Conservation (phyloP, 352 stramenopile genomes). For the Thraustochytrium striatum region DNA sequence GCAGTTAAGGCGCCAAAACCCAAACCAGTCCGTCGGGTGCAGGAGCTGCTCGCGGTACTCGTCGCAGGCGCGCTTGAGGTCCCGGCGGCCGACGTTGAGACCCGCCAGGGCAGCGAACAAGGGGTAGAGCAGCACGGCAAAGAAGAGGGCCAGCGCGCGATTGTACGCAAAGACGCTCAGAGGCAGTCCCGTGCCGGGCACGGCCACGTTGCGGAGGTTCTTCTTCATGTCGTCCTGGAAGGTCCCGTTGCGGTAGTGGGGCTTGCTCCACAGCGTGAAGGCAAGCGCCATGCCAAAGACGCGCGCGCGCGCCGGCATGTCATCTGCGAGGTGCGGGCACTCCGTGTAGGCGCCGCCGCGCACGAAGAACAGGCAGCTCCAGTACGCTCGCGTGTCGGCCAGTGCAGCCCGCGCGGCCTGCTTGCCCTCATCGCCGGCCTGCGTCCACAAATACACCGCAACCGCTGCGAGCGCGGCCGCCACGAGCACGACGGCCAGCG, state of each 20-base stretch:
- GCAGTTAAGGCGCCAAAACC: slow-evolving; percentile 93
- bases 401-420: neutral
- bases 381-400: neutral
- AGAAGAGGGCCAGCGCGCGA: slow-evolving; percentile 67
- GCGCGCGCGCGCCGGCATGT: slow-evolving; percentile 80
- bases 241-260: slow-evolving; percentile 90
- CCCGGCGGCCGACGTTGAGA: slow-evolving; percentile 61
- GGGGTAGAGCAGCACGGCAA: slow-evolving; percentile 79
- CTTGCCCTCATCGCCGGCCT: neutral
- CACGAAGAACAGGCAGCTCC: neutral
- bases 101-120: slow-evolving; percentile 72
- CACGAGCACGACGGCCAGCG: neutral
- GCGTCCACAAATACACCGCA: neutral
- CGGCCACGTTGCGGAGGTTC: slow-evolving; percentile 94
- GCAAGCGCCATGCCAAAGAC: slow-evolving; percentile 88
- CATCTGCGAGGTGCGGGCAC: slow-evolving; percentile 53
- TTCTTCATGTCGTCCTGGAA: slow-evolving; percentile 89
- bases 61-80: slow-evolving; percentile 47
- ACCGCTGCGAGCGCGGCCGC: neutral
- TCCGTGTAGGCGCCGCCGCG: slow-evolving; percentile 20
- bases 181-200: slow-evolving; percentile 90
- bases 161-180: slow-evolving; percentile 79
- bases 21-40: slow-evolving; percentile 93
- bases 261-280: slow-evolving; percentile 87
- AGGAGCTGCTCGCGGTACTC: slow-evolving; percentile 81